A percentile compares a stretch with the other conserved stretches of the same genome.
These are phyloP conservation scores for Pisolithus microcarpus DNA, from an alignment of 768 basidiomycete species.

Conservation along the genomic window DNA sequence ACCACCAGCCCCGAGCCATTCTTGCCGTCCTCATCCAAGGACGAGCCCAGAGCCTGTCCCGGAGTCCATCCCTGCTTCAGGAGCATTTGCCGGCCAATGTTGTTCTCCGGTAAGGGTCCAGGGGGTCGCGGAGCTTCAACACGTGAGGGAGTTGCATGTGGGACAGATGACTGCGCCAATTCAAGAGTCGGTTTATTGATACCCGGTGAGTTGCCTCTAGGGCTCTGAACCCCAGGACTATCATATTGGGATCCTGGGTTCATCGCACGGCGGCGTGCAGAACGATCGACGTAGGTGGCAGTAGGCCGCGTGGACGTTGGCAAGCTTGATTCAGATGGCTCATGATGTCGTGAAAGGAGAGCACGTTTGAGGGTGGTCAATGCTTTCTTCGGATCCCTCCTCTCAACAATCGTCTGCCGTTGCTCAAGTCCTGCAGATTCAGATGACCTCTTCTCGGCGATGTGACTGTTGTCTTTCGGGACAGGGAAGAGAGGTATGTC, in stretches of 20 bases:
- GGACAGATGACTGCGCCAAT: slow-evolving; percentile 12
- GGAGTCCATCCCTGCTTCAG: slow-evolving; percentile 75
- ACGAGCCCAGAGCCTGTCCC: slow-evolving; percentile 36
- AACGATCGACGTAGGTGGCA: slow-evolving; percentile 54
- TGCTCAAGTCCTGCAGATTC: slow-evolving; percentile 7
- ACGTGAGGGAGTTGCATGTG: neutral
- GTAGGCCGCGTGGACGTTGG: slow-evolving; percentile 8
- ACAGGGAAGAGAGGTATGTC: slow-evolving; percentile 51
- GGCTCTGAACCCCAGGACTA: slow-evolving; percentile 40
- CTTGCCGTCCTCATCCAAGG: slow-evolving; percentile 5
- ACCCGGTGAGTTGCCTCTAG: slow-evolving; percentile 18
- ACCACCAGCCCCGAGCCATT: slow-evolving; percentile 38
- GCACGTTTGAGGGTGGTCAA: slow-evolving; percentile 57
- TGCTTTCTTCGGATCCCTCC: slow-evolving; percentile 55
- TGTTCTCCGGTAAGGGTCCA: slow-evolving; percentile 44
- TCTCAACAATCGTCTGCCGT: slow-evolving; percentile 11
- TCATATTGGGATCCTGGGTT: slow-evolving; percentile 46
- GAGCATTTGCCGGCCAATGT: slow-evolving; percentile 62
- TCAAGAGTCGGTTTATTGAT: slow-evolving; percentile 1
- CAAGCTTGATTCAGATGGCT: slow-evolving; percentile 12
- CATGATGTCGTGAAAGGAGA: slow-evolving; percentile 46
- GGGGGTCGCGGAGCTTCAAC: slow-evolving; percentile 34
- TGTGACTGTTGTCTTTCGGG: slow-evolving; percentile 9
- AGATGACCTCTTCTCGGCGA: slow-evolving; percentile 17
- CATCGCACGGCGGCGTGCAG: slow-evolving; percentile 60